These are phyloP conservation scores for Alloteropsis semialata DNA, from an alignment of 176 grass and related monocot species.

Conservation along the genomic window DNA sequence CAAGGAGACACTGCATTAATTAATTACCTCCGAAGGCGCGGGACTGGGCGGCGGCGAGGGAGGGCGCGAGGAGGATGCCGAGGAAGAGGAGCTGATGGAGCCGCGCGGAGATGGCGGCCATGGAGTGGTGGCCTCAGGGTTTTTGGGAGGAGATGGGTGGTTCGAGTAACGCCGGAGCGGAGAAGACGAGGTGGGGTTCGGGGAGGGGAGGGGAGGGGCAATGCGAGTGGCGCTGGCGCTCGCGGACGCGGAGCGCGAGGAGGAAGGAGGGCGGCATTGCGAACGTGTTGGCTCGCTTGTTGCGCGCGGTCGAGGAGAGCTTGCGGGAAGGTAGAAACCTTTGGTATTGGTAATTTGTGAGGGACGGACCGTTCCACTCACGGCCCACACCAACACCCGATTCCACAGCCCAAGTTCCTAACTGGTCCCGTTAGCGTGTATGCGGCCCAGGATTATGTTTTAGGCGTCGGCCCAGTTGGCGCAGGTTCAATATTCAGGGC, in stretches of 20 bases:
- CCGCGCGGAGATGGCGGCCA: not conserved
- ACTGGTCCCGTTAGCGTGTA: too few relatives aligned
- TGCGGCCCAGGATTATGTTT: too few relatives aligned
- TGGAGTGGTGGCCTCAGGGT: not conserved
- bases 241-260: constrained; percentile 1
- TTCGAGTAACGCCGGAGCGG: constrained; percentile 8
- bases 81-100: not conserved
- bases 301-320: not conserved
- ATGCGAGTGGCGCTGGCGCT: not conserved
- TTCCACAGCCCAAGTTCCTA: too few relatives aligned
- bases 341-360: too few relatives aligned
- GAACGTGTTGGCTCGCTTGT: not conserved
- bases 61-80: not conserved
- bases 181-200: constrained; percentile 22
- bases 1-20: too few relatives aligned
- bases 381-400: too few relatives aligned
- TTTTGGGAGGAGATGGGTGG: not conserved
- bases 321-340: too few relatives aligned
- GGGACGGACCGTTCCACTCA: too few relatives aligned
- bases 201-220: constrained; percentile 37
- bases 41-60: constrained; percentile 5
- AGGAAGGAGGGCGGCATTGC: constrained; percentile 27
- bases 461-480: too few relatives aligned
- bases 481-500: too few relatives aligned
- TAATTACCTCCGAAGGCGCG: constrained; percentile 31